Base-by-base conservation (phyloP, 148 eudicot genomes). In the Vaccinium myrtillus region DNA sequence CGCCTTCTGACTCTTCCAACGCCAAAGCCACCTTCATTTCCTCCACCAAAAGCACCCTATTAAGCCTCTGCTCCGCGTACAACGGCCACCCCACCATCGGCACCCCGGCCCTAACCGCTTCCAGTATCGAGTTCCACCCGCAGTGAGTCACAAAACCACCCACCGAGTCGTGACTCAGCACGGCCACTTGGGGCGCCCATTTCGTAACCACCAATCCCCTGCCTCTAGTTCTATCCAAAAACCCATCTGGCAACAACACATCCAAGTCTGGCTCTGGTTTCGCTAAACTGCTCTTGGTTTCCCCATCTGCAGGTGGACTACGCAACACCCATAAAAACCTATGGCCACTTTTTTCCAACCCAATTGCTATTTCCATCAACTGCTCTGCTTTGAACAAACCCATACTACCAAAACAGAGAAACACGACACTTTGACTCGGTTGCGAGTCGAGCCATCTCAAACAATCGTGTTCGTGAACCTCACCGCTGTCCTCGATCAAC, bases 31-130 rank as follows among this genome's bases (percentile, higher is more conserved):
- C 79, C 39, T 84, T 82, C 32, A 91, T n/a, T 59, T 86, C 92
- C 78, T 90, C 86, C 48, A 90, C 93, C 71, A 91, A 55, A 19
- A 88, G 46, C 5, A 90, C 85, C 87, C 84, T 88, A 58, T 90
- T 91, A 32, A 91, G 54, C 75, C 84, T 88, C 74, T 90, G 93
- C 55, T 90, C 92, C 1, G 92, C 91, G 36, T 91, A 90, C 8
- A 91, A 74, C 6, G 91, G 93, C 90, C 93, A 91, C 0, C 88
- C 90, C 30, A 91, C 85, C 84, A 91, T 81, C 2, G 93, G 91
- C 61, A 88, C 89, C 19, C 90, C 92, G 6, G 85, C 86, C 55
- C 74, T 69, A 2, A 90, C 80, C 0, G 87, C 90, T 82, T 90
- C 92, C 55, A 90, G 56, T 53, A 74, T 71, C 78, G 91, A 90